Base-by-base conservation (phyloP, 345 rosid genomes). In the Mercurialis annua region DNA sequence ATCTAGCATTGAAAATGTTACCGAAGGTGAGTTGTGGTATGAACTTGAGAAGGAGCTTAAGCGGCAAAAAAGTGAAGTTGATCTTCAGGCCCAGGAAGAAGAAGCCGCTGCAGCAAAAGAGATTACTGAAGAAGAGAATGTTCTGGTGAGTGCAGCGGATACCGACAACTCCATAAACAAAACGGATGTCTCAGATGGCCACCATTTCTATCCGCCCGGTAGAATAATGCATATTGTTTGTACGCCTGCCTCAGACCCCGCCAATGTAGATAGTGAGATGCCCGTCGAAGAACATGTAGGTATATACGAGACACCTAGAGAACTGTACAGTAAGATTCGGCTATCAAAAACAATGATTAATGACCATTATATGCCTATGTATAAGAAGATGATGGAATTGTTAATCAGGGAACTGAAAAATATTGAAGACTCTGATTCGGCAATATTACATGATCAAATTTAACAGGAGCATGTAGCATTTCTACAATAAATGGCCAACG, bases 331-430 rank as follows among this genome's bases (percentile, higher is more conserved):
- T 79, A 94, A 88, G 85, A 82, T 94, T 60, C 82, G 98, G 36
- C 89, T 94, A 10, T 94, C 97, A 0, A 86, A 79, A 76, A 89
- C 97, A 2, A 88, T 91, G 97, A 92, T 94, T 42, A 85, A 94
- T 58, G 99, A 94, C 81, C 99, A 94, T 70, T 94, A 94, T 47
- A 91, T 91, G 98, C 98, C 97, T 14, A 87, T 88, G 90, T 88
- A 89, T 75, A 87, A 83, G 83, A 94, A 80, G 79, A 91, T 86
- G 97, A 88, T 89, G 82, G 96, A 94, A 72, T 83, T 80, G 73
- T 77, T 88, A 72, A 82, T 91, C 52, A 72, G 77, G 30, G 80
- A 89, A 76, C 84, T 91, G 9, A 87, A 83, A 75, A 80, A 78
- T 10, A 81, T 73, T 57, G 79, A 71, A 26, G 70, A 20, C 23